A percentile compares a stretch with the other conserved stretches of the same genome.
phyloP scores from a whole-genome alignment of 305 asterid species.

The Fraxinus ornus region DNA sequence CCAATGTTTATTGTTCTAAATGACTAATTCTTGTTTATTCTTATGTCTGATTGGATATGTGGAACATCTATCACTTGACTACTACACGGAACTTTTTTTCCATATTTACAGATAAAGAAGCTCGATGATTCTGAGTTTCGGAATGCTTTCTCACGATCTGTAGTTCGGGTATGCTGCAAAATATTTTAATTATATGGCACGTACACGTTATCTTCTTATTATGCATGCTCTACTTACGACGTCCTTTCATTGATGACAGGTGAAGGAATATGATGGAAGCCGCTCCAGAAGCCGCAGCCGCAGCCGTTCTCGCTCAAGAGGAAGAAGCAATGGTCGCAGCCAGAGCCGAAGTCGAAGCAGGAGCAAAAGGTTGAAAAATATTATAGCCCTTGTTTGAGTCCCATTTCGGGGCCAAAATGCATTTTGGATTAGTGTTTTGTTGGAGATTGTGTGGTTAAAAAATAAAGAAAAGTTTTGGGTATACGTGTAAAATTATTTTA shows the following conservation, averaged over 20 bases:
- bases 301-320: conserved; percentile 63
- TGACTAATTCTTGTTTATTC: not conserved
- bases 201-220: not conserved
- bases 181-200: not conserved
- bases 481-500: not conserved
- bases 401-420: not conserved
- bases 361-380: conserved; percentile 66
- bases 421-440: not conserved
- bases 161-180: conserved; percentile 64
- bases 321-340: conserved; percentile 72
- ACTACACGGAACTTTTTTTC: conserved; percentile 3
- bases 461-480: no score
- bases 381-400: not conserved
- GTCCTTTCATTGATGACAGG: conserved; percentile 42
- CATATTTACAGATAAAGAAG: conserved; percentile 66
- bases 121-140: conserved; percentile 94
- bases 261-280: conserved; percentile 82
- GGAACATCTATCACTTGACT: conserved; percentile 17
- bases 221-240: not conserved
- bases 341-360: conserved; percentile 86
- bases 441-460: not conserved
- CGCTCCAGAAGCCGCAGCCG: conserved; percentile 60
- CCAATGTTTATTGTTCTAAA: not conserved
- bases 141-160: conserved; percentile 79
- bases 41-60: not conserved